Base-by-base conservation (phyloP, 371 early-diverging fungal genomes). In the Lichtheimia ramosa region DNA sequence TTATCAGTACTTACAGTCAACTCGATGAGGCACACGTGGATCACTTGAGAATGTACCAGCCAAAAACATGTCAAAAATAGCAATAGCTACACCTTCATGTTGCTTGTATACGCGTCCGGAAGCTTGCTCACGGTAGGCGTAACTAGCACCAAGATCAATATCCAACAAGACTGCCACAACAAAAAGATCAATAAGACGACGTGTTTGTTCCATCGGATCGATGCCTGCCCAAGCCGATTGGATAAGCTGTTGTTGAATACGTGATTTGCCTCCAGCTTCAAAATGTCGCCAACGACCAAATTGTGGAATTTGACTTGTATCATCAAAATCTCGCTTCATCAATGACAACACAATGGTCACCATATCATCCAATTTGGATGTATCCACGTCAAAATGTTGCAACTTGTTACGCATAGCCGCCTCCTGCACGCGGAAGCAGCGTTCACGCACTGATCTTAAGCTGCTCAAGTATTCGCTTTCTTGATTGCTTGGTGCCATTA, bases 261-360 rank as follows among this genome's bases (percentile, higher is more conserved):
- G 82, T 15, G 81, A 79, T 34, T 75, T 64, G 15, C 74, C 77
- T 6, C 85, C 81, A 14, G 89, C 83, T 58, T 91, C 89, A 75
- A 93, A 96, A 54, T 94, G 94, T 40, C 97, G 86, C 91, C 94
- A 93, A 54, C 97, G 83, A 27, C 95, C 85, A 64, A 96, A 94
- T 0, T 87, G 83, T 15, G 96, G 95, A 43, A 96, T 91, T 34
- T 75, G 67, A 16, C 74, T 65, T 14, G 83, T 77, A 13, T 73
- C 66, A n/a, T 83, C 70, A 52, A 77, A 75, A 64, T 93, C 93
- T 14, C 96, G 82, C 55, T 81, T 74, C 64, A 96, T 91, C 42
- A 96, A 77, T 0, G 77, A 69, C 24, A 87, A 67, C 12, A 96
- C 87, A 57, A 74, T 74, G 46, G 88, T 84, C 56, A 89, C 89